phyloP scores from a whole-genome alignment of 495 filamentous ascomycete genomes.

The Penicillium longicatenatum region DNA sequence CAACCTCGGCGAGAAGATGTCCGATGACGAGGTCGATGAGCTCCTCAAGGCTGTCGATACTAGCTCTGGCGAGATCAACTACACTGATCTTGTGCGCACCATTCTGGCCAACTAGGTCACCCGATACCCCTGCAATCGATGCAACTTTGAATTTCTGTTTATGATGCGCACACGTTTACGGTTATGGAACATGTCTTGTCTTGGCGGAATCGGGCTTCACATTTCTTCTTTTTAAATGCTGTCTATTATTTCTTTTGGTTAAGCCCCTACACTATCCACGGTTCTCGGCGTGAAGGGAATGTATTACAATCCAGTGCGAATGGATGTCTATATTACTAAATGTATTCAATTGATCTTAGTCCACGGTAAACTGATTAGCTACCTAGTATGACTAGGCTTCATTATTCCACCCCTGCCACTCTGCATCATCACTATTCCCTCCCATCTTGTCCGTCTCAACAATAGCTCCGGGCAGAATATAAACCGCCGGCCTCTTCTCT shows the following conservation, averaged over 20 bases:
- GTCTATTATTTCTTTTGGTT: background rate
- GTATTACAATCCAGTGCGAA: slow-evolving; percentile 2
- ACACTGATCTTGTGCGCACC: slow-evolving; percentile 90
- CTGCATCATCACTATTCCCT: slow-evolving; percentile 27
- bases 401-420: slow-evolving; percentile 36
- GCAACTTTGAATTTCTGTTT: background rate
- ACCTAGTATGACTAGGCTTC: background rate
- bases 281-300: slow-evolving; percentile 6
- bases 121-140: slow-evolving; percentile 24
- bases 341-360: background rate
- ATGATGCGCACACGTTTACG: slow-evolving; percentile 8
- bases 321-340: slow-evolving; percentile 7
- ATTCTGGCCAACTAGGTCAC: slow-evolving; percentile 82
- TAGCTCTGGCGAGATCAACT: slow-evolving; percentile 93
- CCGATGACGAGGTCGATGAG: slow-evolving; percentile 97
- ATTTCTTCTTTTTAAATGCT: slow-evolving; percentile 1
- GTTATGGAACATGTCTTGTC: slow-evolving; percentile 14
- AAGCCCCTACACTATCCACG: background rate
- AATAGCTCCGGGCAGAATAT: slow-evolving; percentile 60
- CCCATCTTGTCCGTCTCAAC: slow-evolving; percentile 51
- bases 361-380: background rate
- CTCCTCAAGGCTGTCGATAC: slow-evolving; percentile 96
- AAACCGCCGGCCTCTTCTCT: slow-evolving; percentile 48
- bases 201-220: slow-evolving; percentile 5
- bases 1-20: slow-evolving; percentile 98